Evolutionary conservation across 2,329 filamentous ascomycete genomes (phyloP).

Genomic region (Chrysoporthe austroafricana): DNA sequence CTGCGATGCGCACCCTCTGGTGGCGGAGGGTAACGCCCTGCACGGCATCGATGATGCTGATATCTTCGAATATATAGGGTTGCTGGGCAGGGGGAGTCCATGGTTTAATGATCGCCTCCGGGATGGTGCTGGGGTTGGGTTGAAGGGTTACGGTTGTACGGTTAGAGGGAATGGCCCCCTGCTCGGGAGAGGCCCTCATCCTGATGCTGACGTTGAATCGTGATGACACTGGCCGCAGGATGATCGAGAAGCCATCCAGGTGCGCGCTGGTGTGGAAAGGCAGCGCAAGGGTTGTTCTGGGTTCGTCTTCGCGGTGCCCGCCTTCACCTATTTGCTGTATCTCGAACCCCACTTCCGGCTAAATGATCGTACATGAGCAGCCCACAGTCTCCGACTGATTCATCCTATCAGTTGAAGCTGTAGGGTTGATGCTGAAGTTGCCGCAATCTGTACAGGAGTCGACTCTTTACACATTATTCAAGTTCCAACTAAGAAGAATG

Average conservation of each 20-base stretch:
- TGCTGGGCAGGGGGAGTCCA: conserved; percentile 41
- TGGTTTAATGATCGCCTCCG: conserved; percentile 37
- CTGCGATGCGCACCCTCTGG: conserved; percentile 39
- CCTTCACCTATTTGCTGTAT: background rate
- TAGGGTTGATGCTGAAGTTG: too few relatives aligned
- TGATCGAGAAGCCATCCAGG: too few relatives aligned
- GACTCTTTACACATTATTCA: too few relatives aligned
- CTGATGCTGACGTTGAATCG: background rate
- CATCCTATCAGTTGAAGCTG: too few relatives aligned
- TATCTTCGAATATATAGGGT: conserved; percentile 45
- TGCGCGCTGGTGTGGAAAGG: too few relatives aligned
- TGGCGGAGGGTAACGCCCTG: conserved; percentile 38
- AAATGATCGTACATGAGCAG: background rate
- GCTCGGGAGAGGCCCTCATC: background rate
- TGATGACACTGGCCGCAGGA: too few relatives aligned
- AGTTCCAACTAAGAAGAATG: too few relatives aligned
- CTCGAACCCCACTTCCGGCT: conserved; percentile 1
- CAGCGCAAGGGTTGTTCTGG: too few relatives aligned
- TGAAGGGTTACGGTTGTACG: background rate
- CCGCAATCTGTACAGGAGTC: too few relatives aligned
- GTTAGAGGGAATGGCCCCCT: background rate
- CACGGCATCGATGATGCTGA: conserved; percentile 47
- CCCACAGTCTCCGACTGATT: too few relatives aligned
- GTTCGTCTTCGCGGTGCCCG: too few relatives aligned
- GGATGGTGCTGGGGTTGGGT: background rate